These are phyloP conservation scores for Monarda citriodora DNA, from an alignment of 305 asterid species.

Conservation along the genomic window DNA sequence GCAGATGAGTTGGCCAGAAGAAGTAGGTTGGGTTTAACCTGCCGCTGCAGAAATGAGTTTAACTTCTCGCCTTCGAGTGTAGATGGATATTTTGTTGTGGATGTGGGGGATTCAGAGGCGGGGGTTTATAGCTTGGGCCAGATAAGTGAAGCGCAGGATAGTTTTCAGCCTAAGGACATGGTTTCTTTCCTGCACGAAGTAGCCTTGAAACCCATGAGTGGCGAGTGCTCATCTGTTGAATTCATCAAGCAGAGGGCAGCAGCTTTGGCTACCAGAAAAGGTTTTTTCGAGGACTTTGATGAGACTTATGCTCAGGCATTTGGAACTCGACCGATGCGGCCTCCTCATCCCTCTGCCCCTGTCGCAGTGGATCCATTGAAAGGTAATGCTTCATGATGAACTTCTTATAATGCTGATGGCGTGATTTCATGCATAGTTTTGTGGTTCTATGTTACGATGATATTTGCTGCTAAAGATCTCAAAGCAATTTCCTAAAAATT, in stretches of 20 bases:
- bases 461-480: neutral
- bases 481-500: neutral
- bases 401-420: neutral
- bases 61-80: conserved; percentile 51
- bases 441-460: conserved; percentile 1
- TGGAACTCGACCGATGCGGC: conserved; percentile 62
- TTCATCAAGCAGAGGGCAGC: conserved; percentile 73
- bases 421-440: neutral
- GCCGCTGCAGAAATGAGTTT: conserved; percentile 62
- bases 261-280: conserved; percentile 66
- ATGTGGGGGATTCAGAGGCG: conserved; percentile 54
- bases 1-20: conserved; percentile 72
- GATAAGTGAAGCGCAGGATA: conserved; percentile 58
- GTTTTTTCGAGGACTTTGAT: conserved; percentile 77
- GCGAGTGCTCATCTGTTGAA: conserved; percentile 33
- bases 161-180: conserved; percentile 55
- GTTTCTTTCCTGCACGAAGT: conserved; percentile 49
- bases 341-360: conserved; percentile 50
- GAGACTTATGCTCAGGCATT: conserved; percentile 97
- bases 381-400: conserved; percentile 41
- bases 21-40: conserved; percentile 67
- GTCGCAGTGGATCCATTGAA: conserved; percentile 51
- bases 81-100: conserved; percentile 60
- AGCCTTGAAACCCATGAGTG: conserved; percentile 57
- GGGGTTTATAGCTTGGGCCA: conserved; percentile 57